Conservation (phyloP, 1,139 yeast species). For the Diutina catenulata region DNA sequence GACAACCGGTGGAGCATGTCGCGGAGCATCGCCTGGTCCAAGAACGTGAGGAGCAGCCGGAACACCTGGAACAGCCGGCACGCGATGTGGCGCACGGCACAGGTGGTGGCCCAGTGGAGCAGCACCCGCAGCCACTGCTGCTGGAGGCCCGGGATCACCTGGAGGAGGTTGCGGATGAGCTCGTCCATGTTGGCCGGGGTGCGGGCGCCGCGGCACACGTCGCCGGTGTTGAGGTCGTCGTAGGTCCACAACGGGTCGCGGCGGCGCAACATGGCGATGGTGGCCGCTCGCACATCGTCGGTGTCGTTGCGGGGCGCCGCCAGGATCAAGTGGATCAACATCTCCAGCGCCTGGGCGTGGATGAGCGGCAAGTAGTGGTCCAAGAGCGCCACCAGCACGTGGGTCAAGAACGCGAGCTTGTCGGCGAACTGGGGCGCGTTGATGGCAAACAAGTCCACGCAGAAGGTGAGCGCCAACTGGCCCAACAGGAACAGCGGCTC, state of each 20-base stretch:
- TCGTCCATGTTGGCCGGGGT: conserved; percentile 83
- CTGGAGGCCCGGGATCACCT: conserved; percentile 47
- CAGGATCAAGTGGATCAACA: conserved; percentile 63
- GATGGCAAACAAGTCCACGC: conserved; percentile 67
- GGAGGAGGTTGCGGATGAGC: conserved; percentile 55
- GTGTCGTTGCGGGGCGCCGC: background rate
- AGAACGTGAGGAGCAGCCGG: conserved; percentile 62
- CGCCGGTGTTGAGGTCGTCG: conserved; percentile 67
- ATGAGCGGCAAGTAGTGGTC: conserved; percentile 83
- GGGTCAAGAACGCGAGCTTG: conserved; percentile 69
- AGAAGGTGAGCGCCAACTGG: conserved; percentile 72
- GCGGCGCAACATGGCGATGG: conserved; percentile 3
- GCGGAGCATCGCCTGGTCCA: conserved; percentile 81
- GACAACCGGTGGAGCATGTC: conserved; percentile 92
- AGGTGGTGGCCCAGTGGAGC: conserved; percentile 89
- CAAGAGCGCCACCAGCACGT: conserved; percentile 63
- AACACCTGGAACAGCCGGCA: conserved; percentile 92
- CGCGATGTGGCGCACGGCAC: conserved; percentile 95
- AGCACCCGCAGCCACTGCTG: conserved; percentile 80
- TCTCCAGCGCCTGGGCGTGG: conserved; percentile 72
- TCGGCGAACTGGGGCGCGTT: conserved; percentile 43
- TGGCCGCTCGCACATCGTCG: background rate
- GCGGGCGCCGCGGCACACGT: conserved; percentile 55
- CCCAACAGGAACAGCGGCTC: conserved; percentile 79
- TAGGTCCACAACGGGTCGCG: conserved; percentile 57